Evolutionary conservation across 1,139 yeast genomes (phyloP), one percentile per base, ranked within the genome.

Genomic region (Blastobotrys capitulatus): DNA sequence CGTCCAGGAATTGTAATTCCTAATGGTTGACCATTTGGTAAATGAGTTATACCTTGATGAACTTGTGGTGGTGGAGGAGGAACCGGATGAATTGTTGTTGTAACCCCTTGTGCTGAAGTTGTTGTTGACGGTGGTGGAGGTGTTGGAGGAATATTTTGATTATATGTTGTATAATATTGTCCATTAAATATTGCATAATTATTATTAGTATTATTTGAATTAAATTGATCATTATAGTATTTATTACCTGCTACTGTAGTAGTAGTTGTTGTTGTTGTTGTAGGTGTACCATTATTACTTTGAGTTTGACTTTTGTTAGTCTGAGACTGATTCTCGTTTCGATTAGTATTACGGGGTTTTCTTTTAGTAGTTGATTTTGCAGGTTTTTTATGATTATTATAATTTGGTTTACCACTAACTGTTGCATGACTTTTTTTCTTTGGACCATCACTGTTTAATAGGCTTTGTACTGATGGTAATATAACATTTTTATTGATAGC

Each of bases 1-100:
- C 48, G 48, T 1, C 42, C 39, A 25, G 48, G 32, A 13, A 34
- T 39, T 27, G 44, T 40, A 13, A 42, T 7, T 34, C 37, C 37
- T 34, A 15, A 16, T 16, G 37, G 19, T 34, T 34, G 37, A 6
- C 37, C 37, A 34, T 10, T 15, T 16, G 37, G 37, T 7, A 15
- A 34, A 16, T 13, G 12, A 13, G 15, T 35, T 13, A 46, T 35
- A 16, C 42, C 42, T 31, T 39, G 47, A 5, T 37, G 46, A 7
- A 22, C 25, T 7, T 26, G 46, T 27, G n/a, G 49, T 16, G 31
- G 40, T 12, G 32, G 49, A 25, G 29, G 46, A 18, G 25, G 20
- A 7, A 22, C 7, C 7, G 25, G 25, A 5, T 22, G 25, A 18
- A 37, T 25, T 13, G 19, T 4, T 41, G 39, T n/a, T 29, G 44